These are phyloP conservation scores for Wickerhamiella siamensis DNA, from an alignment of 805 yeast genomes.

Conservation along the genomic window DNA sequence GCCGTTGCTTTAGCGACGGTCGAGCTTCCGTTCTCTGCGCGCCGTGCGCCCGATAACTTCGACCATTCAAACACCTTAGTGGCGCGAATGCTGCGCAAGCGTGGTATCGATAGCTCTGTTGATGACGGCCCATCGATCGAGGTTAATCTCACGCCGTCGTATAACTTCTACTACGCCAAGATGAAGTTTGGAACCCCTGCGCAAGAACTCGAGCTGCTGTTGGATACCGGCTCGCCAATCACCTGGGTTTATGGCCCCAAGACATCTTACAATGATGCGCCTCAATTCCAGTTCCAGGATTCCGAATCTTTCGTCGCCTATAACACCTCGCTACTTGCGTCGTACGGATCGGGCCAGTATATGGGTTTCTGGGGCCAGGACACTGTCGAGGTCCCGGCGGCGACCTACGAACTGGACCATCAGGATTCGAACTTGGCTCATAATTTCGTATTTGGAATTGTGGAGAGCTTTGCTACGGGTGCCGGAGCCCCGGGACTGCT, in stretches of 20 bases:
- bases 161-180: slow-evolving; percentile 26
- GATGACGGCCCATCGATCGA: not conserved
- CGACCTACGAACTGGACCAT: not conserved
- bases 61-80: not conserved
- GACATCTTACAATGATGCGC: slow-evolving; percentile 19
- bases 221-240: slow-evolving; percentile 40
- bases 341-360: slow-evolving; percentile 26
- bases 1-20: slow-evolving; percentile 1
- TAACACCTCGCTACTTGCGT: slow-evolving; percentile 27
- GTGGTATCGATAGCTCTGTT: not conserved
- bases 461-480: slow-evolving; percentile 15
- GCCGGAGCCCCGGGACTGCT: slow-evolving; percentile 20
- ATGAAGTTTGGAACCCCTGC: slow-evolving; percentile 31
- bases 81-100: not conserved
- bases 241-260: slow-evolving; percentile 33
- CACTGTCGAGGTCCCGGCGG: slow-evolving; percentile 13
- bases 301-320: slow-evolving; percentile 24
- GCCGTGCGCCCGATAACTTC: not conserved
- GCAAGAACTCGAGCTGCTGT: slow-evolving; percentile 29
- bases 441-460: slow-evolving; percentile 22
- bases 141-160: slow-evolving; percentile 18
- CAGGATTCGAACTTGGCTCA: not conserved
- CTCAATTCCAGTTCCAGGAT: slow-evolving; percentile 18
- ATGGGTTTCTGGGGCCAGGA: slow-evolving; percentile 24
- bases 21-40: not conserved